These are phyloP conservation scores for Chaetothyriales sp. DNA, from an alignment of 2,329 filamentous ascomycete genomes.

Conservation along the genomic window DNA sequence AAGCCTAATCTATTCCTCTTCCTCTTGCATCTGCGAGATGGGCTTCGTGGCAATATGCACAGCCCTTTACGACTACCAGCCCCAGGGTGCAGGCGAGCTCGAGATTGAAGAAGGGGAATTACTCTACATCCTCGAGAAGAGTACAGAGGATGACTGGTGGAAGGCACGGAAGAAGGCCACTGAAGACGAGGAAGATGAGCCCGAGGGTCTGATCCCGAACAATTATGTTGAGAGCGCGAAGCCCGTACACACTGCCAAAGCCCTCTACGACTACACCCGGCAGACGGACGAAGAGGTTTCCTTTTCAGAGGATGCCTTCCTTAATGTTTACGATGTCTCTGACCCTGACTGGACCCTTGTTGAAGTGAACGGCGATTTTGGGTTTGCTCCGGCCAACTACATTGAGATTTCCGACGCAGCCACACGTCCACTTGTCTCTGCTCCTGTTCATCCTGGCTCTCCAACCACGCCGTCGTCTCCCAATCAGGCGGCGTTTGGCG, in stretches of 20 bases:
- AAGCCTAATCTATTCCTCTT: neutral
- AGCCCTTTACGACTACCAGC: slow-evolving; percentile 82
- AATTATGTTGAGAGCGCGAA: slow-evolving; percentile 83
- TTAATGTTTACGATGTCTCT: slow-evolving; percentile 75
- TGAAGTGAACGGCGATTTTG: slow-evolving; percentile 68
- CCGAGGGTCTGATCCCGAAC: slow-evolving; percentile 74
- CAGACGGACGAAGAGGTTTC: slow-evolving; percentile 97
- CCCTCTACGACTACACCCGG: slow-evolving; percentile 94
- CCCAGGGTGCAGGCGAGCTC: slow-evolving; percentile 74
- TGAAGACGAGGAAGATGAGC: slow-evolving; percentile 75
- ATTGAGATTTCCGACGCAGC: slow-evolving; percentile 53
- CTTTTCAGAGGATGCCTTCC: slow-evolving; percentile 71
- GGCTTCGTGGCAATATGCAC: slow-evolving; percentile 83
- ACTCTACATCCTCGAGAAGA: slow-evolving; percentile 77
- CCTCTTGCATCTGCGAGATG: slow-evolving; percentile 38
- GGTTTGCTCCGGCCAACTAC: slow-evolving; percentile 92
- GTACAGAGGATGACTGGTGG: slow-evolving; percentile 75
- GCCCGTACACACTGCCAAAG: slow-evolving; percentile 57
- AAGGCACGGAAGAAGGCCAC: slow-evolving; percentile 82
- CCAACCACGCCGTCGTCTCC: slow-evolving; percentile 22
- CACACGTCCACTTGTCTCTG: slow-evolving; percentile 20
- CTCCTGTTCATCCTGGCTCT: slow-evolving; percentile 16
- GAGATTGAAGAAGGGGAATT: slow-evolving; percentile 73
- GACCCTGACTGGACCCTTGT: slow-evolving; percentile 96
- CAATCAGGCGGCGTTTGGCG: slow-evolving; percentile 33